These are phyloP conservation scores for Buxus sempervirens DNA, from an alignment of 164 flowering plant genomes.

Conservation along the genomic window DNA sequence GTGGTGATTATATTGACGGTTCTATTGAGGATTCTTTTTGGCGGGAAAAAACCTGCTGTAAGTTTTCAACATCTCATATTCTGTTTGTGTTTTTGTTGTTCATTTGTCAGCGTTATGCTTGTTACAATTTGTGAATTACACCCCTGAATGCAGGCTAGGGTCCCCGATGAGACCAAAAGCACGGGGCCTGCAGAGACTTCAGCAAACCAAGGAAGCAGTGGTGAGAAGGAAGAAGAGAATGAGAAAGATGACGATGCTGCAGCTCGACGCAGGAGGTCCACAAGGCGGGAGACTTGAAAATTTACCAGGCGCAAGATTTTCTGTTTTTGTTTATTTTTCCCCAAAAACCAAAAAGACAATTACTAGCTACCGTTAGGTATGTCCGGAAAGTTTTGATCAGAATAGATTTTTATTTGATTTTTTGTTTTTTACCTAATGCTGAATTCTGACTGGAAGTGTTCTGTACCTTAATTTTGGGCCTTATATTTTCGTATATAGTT, in stretches of 20 bases:
- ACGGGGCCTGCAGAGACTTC: conserved; percentile 24
- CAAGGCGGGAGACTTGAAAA: conserved; percentile 45
- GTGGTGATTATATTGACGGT: conserved; percentile 46
- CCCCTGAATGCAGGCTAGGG: conserved; percentile 22
- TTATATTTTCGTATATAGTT: background rate
- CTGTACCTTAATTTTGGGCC: background rate
- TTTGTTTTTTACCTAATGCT: background rate
- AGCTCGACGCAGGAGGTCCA: conserved; percentile 48
- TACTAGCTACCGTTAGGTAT: too few relatives aligned
- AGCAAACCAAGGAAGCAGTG: conserved; percentile 28
- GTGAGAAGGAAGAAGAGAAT: conserved; percentile 38
- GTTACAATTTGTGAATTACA: background rate
- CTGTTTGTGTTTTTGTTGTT: too few relatives aligned
- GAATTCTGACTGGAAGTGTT: background rate
- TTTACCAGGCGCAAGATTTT: background rate
- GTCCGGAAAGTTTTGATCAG: conserved; percentile 1
- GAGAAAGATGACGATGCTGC: conserved; percentile 38
- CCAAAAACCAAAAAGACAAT: too few relatives aligned
- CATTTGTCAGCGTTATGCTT: background rate
- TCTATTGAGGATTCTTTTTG: conserved; percentile 58
- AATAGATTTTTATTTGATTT: background rate
- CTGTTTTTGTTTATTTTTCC: background rate
- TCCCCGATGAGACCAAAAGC: conserved; percentile 12
- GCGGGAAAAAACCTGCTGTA: conserved; percentile 74
- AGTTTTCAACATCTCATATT: conserved; percentile 15